Conservation (phyloP, 148 eudicot species). For the Spergularia marina region DNA sequence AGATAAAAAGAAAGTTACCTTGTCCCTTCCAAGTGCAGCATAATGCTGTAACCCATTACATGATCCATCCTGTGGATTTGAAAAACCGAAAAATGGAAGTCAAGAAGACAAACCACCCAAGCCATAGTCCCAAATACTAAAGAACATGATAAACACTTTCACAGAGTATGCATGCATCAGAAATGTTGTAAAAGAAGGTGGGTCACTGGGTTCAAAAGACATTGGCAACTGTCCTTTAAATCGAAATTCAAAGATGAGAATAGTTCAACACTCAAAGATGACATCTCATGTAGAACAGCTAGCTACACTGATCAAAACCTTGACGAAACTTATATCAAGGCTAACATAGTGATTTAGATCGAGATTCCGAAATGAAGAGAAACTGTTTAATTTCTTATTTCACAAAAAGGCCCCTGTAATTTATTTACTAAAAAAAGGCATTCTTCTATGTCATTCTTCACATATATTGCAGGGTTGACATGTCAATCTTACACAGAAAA, state of each 20-base stretch:
- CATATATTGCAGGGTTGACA: no score
- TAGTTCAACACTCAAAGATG: not conserved
- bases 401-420: not conserved
- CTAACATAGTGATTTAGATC: not conserved
- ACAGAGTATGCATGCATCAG: no score
- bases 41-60: conserved; percentile 98
- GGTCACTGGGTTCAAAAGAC: not conserved
- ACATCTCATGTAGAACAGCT: not conserved
- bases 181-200: no score
- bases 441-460: no score
- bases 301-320: not conserved
- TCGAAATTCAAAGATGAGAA: not conserved
- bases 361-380: not conserved
- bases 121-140: not conserved
- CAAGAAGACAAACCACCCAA: conserved; percentile 7
- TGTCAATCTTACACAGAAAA: no score
- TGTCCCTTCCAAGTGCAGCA: conserved; percentile 99
- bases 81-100: conserved; percentile 12
- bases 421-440: no score
- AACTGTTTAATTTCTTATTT: no score
- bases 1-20: conserved; percentile 47
- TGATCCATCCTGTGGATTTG: conserved; percentile 74
- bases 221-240: not conserved
- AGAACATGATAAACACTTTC: not conserved
- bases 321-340: conserved; percentile 1